Conservation (phyloP, 148 eudicot genomes). For the Cornus kousa region DNA sequence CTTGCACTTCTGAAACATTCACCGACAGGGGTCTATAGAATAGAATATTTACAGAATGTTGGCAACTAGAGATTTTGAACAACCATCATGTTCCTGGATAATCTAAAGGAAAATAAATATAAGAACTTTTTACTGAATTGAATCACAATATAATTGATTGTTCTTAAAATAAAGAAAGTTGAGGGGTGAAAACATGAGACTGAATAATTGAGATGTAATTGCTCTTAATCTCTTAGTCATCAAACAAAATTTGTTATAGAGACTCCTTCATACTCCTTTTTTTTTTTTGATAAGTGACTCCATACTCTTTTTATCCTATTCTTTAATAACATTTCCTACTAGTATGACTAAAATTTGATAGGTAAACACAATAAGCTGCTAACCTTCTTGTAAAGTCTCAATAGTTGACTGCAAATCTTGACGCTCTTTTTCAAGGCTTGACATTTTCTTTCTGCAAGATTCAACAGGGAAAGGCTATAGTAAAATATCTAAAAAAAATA, state of each 20-base stretch:
- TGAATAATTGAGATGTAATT: background rate
- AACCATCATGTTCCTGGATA: background rate
- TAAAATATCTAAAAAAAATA: conserved; percentile 4
- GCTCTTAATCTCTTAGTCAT: background rate
- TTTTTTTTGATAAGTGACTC: too few species aligned
- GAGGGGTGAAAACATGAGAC: background rate
- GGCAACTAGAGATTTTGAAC: background rate
- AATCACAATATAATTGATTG: background rate
- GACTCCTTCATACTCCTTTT: too few species aligned
- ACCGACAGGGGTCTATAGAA: too few species aligned
- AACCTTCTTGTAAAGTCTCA: conserved; percentile 91
- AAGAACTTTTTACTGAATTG: background rate
- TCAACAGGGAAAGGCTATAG: conserved; percentile 4
- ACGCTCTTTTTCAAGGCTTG: conserved; percentile 83
- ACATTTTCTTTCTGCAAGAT: conserved; percentile 69
- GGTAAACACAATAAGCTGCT: conserved; percentile 9
- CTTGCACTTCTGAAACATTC: too few species aligned
- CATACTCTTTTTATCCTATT: background rate
- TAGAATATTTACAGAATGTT: background rate
- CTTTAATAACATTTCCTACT: background rate
- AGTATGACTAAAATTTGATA: background rate
- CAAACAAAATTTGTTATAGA: background rate
- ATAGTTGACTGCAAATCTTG: conserved; percentile 82
- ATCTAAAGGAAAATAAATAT: background rate
- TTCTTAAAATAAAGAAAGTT: background rate